Base-by-base conservation (phyloP, 2,329 filamentous ascomycete genomes). In the Moelleriella libera region DNA sequence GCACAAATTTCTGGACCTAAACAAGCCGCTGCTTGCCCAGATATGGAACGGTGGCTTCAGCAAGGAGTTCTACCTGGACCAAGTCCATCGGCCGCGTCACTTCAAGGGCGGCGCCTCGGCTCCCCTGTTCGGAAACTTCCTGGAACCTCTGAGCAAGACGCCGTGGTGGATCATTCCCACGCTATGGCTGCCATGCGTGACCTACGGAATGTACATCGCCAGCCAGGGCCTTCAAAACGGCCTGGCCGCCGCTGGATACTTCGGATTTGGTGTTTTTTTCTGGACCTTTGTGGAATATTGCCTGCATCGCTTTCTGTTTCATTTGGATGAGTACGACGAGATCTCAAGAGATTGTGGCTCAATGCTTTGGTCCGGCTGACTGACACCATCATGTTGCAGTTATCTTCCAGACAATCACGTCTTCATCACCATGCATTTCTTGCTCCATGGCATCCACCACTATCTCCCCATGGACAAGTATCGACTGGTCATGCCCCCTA, bases 391-490 rank as follows among this genome's bases (percentile, higher is more conserved):
- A 11, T 47, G 28, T 41, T 41, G 40, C 52, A 94, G 87, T 44
- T 87, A 81, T 60, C 82, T 98, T 9, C 92, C 92, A 0, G 87
- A 98, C 63, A 94, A 97, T 63, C 78, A 88, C 48, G 82, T 86
- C n/a, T 83, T 78, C 53, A 72, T 98, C 50, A 94, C 88, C 0
- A 57, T 83, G 21, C 92, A 98, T 64, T 98, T 98, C 68, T 69
- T 96, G 41, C 84, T 98, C 30, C 92, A 98, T 58, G 92, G 92
- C 53, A 87, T 98, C 53, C 92, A 98, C 62, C 92, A 98, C 67
- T 98, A 97, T 66, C 77, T 98, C 5, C 92, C 92, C n/a, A 97
- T 98, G 92, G 92, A 98, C 69, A 90, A 83, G 61, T 90, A 95
- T 58, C 83, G 92, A 51, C 82, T 98, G 8, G 92, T 98, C 54